phyloP scores from a whole-genome alignment of 805 yeast genomes.

The Metschnikowia cubensis region DNA sequence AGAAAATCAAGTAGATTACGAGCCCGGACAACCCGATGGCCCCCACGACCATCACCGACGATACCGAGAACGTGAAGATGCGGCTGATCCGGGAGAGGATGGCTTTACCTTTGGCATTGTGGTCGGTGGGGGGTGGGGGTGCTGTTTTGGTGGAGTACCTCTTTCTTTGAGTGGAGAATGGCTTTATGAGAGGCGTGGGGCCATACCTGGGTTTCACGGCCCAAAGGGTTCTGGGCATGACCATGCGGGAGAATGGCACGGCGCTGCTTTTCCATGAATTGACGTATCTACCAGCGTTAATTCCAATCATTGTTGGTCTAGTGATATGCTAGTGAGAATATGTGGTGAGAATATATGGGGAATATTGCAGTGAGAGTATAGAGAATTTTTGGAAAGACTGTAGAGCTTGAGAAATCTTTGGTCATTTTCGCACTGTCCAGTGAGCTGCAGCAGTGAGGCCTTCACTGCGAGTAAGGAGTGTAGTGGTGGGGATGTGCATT shows the following conservation, averaged over 20 bases:
- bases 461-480: too few relatives aligned
- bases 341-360: neutral
- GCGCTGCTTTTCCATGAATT: neutral
- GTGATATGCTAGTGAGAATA: too few relatives aligned
- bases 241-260: neutral
- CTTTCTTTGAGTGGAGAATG: neutral
- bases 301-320: constrained; percentile 1
- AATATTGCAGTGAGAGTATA: too few relatives aligned
- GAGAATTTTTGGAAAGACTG: too few relatives aligned
- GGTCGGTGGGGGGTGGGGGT: constrained; percentile 33
- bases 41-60: constrained; percentile 60
- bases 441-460: too few relatives aligned
- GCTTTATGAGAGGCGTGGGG: neutral
- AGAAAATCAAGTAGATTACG: constrained; percentile 70
- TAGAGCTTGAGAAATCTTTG: too few relatives aligned
- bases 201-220: neutral
- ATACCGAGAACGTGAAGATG: constrained; percentile 57
- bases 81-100: constrained; percentile 48
- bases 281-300: neutral
- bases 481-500: too few relatives aligned
- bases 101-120: constrained; percentile 37
- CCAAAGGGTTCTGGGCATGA: neutral
- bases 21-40: constrained; percentile 64
- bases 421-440: too few relatives aligned
- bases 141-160: constrained; percentile 20